Conservation (phyloP, 139 green algal species). For the Volvox reticuliferus region DNA sequence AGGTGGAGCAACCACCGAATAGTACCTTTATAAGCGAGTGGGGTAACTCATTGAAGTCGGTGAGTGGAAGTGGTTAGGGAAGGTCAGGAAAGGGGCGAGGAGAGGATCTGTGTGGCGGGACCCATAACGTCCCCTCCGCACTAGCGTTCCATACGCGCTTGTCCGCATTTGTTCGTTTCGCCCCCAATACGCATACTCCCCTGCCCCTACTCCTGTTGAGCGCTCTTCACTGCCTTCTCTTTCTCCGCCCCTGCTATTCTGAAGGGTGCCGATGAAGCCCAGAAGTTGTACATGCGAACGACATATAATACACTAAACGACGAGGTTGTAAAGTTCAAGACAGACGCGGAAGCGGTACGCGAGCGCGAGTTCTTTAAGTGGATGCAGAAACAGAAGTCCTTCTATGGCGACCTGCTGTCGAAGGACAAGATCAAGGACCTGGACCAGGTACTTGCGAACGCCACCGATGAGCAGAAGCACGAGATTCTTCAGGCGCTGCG, state of each 20-base stretch:
- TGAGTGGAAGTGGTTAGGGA: conserved; percentile 5
- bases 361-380: conserved; percentile 48
- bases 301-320: conserved; percentile 53
- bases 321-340: conserved; percentile 28
- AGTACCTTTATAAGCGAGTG: conserved; percentile 52
- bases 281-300: conserved; percentile 32
- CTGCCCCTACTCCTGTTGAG: not conserved
- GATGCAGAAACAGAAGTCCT: conserved; percentile 55
- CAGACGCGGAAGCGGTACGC: conserved; percentile 1
- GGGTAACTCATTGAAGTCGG: conserved; percentile 51
- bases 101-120: too few relatives aligned
- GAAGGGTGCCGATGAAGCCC: not conserved
- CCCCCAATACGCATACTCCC: not conserved
- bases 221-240: not conserved
- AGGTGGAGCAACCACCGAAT: conserved; percentile 42
- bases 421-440: conserved; percentile 30
- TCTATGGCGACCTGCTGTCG: conserved; percentile 52
- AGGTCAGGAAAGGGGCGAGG: too few relatives aligned
- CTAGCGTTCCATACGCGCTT: not conserved
- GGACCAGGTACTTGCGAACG: conserved; percentile 27
- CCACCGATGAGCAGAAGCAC: conserved; percentile 40
- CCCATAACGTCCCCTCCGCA: too few relatives aligned
- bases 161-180: not conserved
- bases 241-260: too few relatives aligned
- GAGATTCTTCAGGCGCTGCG: conserved; percentile 51